These are phyloP conservation scores for Daedaleopsis sinensis DNA, from an alignment of 768 basidiomycete genomes.

Conservation along the genomic window DNA sequence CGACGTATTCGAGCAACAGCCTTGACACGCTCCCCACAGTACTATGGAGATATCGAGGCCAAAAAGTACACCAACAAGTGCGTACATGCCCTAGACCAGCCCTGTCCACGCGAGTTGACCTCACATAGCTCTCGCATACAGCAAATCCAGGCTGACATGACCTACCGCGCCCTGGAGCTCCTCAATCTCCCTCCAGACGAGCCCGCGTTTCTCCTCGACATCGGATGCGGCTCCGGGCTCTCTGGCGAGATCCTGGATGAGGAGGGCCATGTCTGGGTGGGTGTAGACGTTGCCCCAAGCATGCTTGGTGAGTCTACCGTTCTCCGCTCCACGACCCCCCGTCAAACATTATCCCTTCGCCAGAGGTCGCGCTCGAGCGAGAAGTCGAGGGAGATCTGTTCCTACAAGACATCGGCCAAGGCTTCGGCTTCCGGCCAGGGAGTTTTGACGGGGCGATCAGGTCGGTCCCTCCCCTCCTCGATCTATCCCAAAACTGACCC, in stretches of 20 bases:
- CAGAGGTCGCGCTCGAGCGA: slow-evolving; percentile 94
- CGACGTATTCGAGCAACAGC: background rate
- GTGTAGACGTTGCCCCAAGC: slow-evolving; percentile 92
- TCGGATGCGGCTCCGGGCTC: slow-evolving; percentile 96
- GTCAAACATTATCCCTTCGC: no score
- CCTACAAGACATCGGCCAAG: slow-evolving; percentile 97
- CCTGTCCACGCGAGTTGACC: background rate
- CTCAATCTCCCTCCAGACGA: slow-evolving; percentile 79
- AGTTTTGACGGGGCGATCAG: slow-evolving; percentile 98
- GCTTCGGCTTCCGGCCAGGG: slow-evolving; percentile 95
- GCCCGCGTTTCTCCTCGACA: slow-evolving; percentile 87
- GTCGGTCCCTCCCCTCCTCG: slow-evolving; percentile 40
- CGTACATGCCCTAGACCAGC: background rate
- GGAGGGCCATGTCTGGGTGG: slow-evolving; percentile 90
- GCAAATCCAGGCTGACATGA: slow-evolving; percentile 97
- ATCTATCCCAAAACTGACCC: background rate
- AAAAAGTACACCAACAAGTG: slow-evolving; percentile 97
- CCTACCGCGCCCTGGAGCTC: slow-evolving; percentile 91
- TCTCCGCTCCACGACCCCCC: background rate
- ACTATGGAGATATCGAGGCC: slow-evolving; percentile 95
- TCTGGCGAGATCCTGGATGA: slow-evolving; percentile 97
- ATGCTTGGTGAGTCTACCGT: slow-evolving; percentile 78
- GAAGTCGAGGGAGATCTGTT: slow-evolving; percentile 97
- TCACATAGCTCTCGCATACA: slow-evolving; percentile 85
- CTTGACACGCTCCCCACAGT: slow-evolving; percentile 49